A percentile compares a stretch with the other conserved stretches of the same genome.
Conservation (phyloP, 2,329 filamentous ascomycete species). For the Emericellopsis atlantica region DNA sequence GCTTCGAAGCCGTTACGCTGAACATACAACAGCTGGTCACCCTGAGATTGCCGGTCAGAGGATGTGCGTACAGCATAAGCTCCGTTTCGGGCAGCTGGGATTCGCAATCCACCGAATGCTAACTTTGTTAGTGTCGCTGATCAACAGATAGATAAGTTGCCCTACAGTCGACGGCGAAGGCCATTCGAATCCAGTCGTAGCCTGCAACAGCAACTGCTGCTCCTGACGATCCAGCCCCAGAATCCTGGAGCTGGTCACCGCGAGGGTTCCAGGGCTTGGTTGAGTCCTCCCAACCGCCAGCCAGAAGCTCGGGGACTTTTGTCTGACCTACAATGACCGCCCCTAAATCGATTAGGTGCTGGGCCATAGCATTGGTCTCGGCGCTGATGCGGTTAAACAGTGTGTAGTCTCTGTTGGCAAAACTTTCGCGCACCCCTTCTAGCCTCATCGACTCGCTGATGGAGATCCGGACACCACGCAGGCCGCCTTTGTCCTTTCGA, state of each 20-base stretch:
- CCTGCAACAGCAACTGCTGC: conserved; percentile 21
- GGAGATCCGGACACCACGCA: conserved; percentile 22
- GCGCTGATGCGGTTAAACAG: conserved; percentile 27
- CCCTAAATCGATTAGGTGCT: conserved; percentile 47
- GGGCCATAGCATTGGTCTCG: conserved; percentile 33
- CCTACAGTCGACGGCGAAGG: conserved; percentile 23
- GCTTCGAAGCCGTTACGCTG: neutral
- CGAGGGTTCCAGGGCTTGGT: conserved; percentile 29
- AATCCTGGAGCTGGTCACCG: conserved; percentile 30
- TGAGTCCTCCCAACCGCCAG: conserved; percentile 21
- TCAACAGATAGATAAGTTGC: neutral
- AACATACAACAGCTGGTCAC: conserved; percentile 6
- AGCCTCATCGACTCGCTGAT: conserved; percentile 20
- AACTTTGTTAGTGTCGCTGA: conserved; percentile 7
- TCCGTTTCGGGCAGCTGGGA: conserved; percentile 11
- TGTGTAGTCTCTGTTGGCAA: conserved; percentile 47
- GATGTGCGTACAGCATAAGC: conserved; percentile 16
- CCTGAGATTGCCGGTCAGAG: conserved; percentile 5
- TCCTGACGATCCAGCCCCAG: conserved; percentile 22
- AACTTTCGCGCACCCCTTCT: conserved; percentile 38
- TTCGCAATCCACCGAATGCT: conserved; percentile 9
- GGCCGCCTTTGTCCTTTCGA: conserved; percentile 6
- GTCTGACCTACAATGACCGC: conserved; percentile 42
- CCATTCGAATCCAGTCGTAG: conserved; percentile 27
- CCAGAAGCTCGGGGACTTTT: conserved; percentile 33